Evolutionary conservation across 1,139 yeast species (phyloP), one percentile per base, ranked within the genome.

Genomic region (Blastobotrys illinoisensis): DNA sequence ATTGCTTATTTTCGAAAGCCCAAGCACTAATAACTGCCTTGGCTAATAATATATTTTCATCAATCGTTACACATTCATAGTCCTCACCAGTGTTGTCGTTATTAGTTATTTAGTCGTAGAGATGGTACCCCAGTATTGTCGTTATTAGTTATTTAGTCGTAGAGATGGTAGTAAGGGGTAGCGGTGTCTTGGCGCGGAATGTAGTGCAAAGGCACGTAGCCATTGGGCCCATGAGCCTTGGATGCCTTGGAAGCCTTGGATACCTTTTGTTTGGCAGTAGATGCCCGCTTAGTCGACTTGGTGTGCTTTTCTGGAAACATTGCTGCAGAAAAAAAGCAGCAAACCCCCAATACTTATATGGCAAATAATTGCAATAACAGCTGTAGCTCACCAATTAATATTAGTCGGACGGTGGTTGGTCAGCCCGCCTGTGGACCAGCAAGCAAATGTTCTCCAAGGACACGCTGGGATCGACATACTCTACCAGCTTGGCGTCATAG

Each of bases 371-470:
- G 44, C 18, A 40, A 16, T 7, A 40, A 7, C 3, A 40, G 3
- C 18, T 20, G 21, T 18, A 16, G 13, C n/a, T 19, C 46, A 18
- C 21, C 19, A 43, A 32, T 32, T 32, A 32, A 3, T 13, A 32
- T 26, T 9, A 26, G 32, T 5, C 32, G 9, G 32, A 5, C 13
- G 13, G 32, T n/a, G 40, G 40, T 13, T 32, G 7, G 16, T 32
- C 40, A 32, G 4, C 13, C 13, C 40, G 14, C 40, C 16, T 32
- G 40, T 32, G n/a, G 26, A 60, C 75, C 9, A 80, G 62, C 61
- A 88, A 68, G 57, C 90, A 85, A 14, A 79, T 83, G 66, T 89
- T 88, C 67, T 89, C 97, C 52, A 83, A 69, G 3, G 95, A 86
- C 1, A 82, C 74, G 1, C 76, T 79, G 16, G 71, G 67, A 1